phyloP scores from a whole-genome alignment of 176 grass and related monocot species.

The Hordeum marinum region DNA sequence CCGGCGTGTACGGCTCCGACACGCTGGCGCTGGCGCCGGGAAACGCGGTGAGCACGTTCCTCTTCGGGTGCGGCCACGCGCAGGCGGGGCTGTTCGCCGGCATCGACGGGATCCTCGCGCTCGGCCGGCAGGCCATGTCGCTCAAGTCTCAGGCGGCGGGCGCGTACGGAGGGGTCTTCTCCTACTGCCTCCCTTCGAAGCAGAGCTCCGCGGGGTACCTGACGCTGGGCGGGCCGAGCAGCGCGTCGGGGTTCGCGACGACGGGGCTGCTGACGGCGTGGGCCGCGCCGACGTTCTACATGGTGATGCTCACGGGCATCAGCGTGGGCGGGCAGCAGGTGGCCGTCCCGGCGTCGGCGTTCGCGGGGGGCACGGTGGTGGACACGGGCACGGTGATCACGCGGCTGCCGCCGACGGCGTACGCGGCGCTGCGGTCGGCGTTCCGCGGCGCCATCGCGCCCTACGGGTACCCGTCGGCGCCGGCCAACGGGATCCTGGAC shows the following conservation, averaged over 20 bases:
- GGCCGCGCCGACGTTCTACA: conserved; percentile 59
- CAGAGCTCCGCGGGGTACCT: conserved; percentile 53
- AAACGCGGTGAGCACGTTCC: conserved; percentile 20
- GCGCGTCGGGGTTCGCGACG: conserved; percentile 29
- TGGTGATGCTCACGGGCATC: conserved; percentile 51
- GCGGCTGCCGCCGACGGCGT: conserved; percentile 60
- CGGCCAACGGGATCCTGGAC: conserved; percentile 46
- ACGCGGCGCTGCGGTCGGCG: conserved; percentile 65
- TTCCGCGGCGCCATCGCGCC: conserved; percentile 44
- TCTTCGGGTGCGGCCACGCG: conserved; percentile 66
- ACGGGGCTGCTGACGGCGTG: conserved; percentile 49
- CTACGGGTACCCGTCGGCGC: conserved; percentile 45
- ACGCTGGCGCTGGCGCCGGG: conserved; percentile 46
- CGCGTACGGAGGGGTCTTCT: conserved; percentile 63
- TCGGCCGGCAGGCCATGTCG: conserved; percentile 48
- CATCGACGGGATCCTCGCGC: conserved; percentile 65
- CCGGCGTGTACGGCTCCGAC: conserved; percentile 68
- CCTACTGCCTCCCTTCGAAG: conserved; percentile 79
- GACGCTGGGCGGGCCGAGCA: conserved; percentile 35
- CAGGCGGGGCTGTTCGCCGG: conserved; percentile 52
- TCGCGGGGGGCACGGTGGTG: conserved; percentile 59
- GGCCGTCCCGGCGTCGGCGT: conserved; percentile 29
- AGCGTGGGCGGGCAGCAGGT: conserved; percentile 60
- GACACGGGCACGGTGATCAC: conserved; percentile 90
- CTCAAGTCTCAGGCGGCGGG: conserved; percentile 50